phyloP scores from a whole-genome alignment of 768 basidiomycete genomes.

The Sporobolomyces phaffii region DNA sequence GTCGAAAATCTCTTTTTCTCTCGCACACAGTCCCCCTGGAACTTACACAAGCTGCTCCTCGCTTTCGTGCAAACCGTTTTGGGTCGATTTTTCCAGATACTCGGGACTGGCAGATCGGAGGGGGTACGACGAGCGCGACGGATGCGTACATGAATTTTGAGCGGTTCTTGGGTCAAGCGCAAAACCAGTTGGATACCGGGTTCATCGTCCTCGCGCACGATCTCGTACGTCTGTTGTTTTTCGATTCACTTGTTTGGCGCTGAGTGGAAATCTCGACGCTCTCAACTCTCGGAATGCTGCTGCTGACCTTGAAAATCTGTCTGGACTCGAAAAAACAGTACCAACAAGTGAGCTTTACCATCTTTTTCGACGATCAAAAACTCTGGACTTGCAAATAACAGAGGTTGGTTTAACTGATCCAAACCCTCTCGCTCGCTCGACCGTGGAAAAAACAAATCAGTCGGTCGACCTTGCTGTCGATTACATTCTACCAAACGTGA shows the following conservation, averaged over 20 bases:
- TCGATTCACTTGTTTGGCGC: too few relatives aligned
- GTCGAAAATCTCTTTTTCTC: too few relatives aligned
- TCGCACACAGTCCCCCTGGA: too few relatives aligned
- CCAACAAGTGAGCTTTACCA: slow-evolving; percentile 52
- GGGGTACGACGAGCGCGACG: slow-evolving; percentile 56
- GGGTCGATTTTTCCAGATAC: slow-evolving; percentile 42
- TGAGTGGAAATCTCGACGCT: too few relatives aligned
- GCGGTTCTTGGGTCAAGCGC: slow-evolving; percentile 60
- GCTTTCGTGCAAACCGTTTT: slow-evolving; percentile 58
- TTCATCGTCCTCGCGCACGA: slow-evolving; percentile 74
- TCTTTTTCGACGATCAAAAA: too few relatives aligned
- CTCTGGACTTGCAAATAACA: too few relatives aligned
- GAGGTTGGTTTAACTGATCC: too few relatives aligned
- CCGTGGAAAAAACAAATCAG: slow-evolving; percentile 42
- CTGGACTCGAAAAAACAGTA: too few relatives aligned
- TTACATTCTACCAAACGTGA: slow-evolving; percentile 74
- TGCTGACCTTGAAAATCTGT: too few relatives aligned
- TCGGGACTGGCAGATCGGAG: slow-evolving; percentile 72
- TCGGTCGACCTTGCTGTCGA: slow-evolving; percentile 77
- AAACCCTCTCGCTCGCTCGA: background rate
- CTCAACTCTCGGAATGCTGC: too few relatives aligned
- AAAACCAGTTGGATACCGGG: slow-evolving; percentile 57
- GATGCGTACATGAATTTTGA: slow-evolving; percentile 62
- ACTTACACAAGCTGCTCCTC: too few relatives aligned
- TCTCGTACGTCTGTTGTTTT: background rate